phyloP scores from a whole-genome alignment of 2,329 filamentous ascomycete species.

The Phaeomoniella chlamydospora region DNA sequence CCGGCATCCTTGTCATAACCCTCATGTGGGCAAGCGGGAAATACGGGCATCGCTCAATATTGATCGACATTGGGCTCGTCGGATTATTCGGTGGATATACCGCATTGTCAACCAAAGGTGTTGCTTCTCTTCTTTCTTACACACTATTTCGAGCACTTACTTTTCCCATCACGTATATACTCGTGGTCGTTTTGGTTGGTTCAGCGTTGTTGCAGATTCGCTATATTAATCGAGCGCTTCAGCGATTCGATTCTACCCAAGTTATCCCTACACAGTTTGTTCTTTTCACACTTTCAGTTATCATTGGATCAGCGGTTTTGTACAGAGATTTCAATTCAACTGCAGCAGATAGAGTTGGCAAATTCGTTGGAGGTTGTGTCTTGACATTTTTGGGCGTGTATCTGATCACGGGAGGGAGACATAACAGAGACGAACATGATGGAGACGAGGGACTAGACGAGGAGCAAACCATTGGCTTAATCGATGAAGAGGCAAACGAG shows the following conservation, averaged over 20 bases:
- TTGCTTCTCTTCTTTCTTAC: conserved; percentile 86
- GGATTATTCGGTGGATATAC: conserved; percentile 94
- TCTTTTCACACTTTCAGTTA: conserved; percentile 88
- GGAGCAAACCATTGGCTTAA: conserved; percentile 34
- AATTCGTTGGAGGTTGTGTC: conserved; percentile 81
- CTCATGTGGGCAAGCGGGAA: conserved; percentile 71
- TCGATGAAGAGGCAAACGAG: conserved; percentile 21
- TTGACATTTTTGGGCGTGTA: conserved; percentile 96
- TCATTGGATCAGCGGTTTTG: conserved; percentile 80
- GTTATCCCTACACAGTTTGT: conserved; percentile 98
- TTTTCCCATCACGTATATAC: conserved; percentile 78
- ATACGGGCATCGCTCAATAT: conserved; percentile 73
- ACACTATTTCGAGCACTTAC: conserved; percentile 79
- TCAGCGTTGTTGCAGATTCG: conserved; percentile 95
- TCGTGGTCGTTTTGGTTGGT: conserved; percentile 62
- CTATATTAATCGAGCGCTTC: conserved; percentile 81
- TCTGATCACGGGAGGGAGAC: conserved; percentile 78
- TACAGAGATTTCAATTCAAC: conserved; percentile 91
- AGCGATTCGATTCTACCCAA: conserved; percentile 91
- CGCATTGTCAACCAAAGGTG: conserved; percentile 89
- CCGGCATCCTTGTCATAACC: conserved; percentile 53
- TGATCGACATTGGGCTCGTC: conserved; percentile 87
- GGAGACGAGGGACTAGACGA: conserved; percentile 44
- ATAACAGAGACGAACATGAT: conserved; percentile 37
- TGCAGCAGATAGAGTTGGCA: conserved; percentile 54